Evolutionary conservation across 805 yeast species (phyloP), one percentile per base, ranked within the genome.

Genomic region (Candida adriatica): DNA sequence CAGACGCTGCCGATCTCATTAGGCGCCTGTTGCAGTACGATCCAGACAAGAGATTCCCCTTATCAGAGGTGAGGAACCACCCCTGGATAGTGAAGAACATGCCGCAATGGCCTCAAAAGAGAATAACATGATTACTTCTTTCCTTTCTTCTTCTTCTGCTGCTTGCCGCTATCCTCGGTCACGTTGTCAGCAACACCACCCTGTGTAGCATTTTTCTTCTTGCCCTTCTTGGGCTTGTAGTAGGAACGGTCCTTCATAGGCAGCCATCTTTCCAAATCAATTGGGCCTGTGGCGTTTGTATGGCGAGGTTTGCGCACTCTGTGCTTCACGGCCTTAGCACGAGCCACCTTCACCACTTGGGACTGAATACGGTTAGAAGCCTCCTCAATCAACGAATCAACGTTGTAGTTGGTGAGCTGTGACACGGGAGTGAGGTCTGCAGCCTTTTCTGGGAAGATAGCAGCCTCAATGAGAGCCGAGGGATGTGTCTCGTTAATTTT

Each of bases 261-360:
- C 30, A 90, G 57, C 97, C 97, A 88, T 60, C 96, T 79, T 56
- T 88, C 96, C 13, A 73, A 70, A 45, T 79, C 81, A 4, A 72
- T 62, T 15, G 39, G 38, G 37, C 50, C 56, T 5, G 42, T 49
- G 29, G 57, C 52, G 29, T 61, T 77, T 13, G 58, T 43, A 38
- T 55, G 61, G 31, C 50, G 54, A 33, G 53, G 55, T 29, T 56
- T 54, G 23, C 52, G 48, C 10, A 47, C 55, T 35, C 57, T 48
- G 39, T 53, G 62, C 43, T 61, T 58, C 6, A 18, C 14, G 13
- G 45, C 25, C 30, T 42, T 51, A 21, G 34, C 21, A 4, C 10
- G 17, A 13, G 18, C 26, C 14, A 22, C 20, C 29, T 30, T 29
- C 2, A 20, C 13, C 3, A 14, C n/a, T 14, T 29, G 35, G 10